Base-by-base conservation (phyloP, 176 grass and related monocot species). In the Ananas comosus region DNA sequence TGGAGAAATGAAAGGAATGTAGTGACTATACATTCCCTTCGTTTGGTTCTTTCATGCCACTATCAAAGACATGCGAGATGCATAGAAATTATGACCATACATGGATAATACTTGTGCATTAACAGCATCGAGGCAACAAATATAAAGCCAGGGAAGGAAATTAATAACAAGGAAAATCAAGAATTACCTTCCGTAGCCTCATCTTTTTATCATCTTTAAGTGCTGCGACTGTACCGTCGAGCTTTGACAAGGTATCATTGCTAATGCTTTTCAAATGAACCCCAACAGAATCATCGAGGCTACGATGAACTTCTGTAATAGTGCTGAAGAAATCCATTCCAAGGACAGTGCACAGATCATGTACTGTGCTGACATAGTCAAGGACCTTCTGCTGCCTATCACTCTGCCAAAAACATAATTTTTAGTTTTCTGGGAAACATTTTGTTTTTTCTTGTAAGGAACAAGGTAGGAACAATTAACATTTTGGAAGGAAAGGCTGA, bases 281-380 rank as follows among this genome's bases (percentile, higher is more conserved):
- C 1, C 66, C 73, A 65, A 99, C 50, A 1, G 95, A 86, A 48
- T 86, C 90, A 72, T 94, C 90, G 17, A 99, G 76, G 70, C 87
- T 94, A 72, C 78, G 75, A 83, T 99, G 95, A 71, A 99, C 90
- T 87, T 99, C 90, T 61, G 87, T 93, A 56, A 94, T 79, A 27
- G 85, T 94, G 71, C 85, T 91, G 70, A 80, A 82, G 72, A 99
- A 91, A 78, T 99, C 87, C 89, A 99, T 88, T 8, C 90, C 90
- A 72, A 99, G 72, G 29, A 94, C 95, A 11, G 95, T 90, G 83
- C 95, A 99, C 13, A 99, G 82, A 79, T 99, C 80, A 70, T 99
- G 95, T 13, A 99, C 84, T 51, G 85, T 90, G 66, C 87, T 91
- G 16, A 91, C 90, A 75, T 94, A 91, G 67, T 99, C 87, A 72